Evolutionary conservation across 2,329 filamentous ascomycete genomes (phyloP).

Genomic region (Fusarium sp.): DNA sequence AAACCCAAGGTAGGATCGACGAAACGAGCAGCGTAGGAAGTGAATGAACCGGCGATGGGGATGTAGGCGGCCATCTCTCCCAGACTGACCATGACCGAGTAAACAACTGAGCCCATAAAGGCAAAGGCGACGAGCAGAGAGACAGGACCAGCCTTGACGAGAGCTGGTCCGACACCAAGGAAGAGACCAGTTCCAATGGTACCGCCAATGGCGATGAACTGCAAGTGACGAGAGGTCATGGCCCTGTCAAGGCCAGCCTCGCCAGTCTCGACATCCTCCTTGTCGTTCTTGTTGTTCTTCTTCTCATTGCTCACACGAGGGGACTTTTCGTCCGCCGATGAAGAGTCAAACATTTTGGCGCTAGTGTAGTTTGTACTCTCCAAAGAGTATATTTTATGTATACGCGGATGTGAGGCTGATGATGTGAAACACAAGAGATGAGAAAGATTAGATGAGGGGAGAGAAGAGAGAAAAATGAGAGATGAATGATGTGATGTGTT

Average conservation of each 20-base stretch:
- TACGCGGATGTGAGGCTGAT: conserved; percentile 1
- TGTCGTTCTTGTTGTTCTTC: conserved; percentile 16
- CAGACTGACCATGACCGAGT: conserved; percentile 76
- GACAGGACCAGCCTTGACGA: conserved; percentile 72
- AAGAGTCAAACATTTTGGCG: conserved; percentile 39
- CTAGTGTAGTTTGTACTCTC: not conserved
- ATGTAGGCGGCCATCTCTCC: conserved; percentile 83
- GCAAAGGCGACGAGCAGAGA: conserved; percentile 75
- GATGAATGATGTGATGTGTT: not conserved
- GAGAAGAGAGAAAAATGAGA: not conserved
- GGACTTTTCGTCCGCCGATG: conserved; percentile 46
- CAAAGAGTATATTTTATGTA: not conserved
- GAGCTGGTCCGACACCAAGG: conserved; percentile 72
- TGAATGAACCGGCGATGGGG: conserved; percentile 81
- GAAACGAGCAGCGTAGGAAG: conserved; percentile 79
- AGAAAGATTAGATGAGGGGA: conserved; percentile 2
- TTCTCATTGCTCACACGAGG: conserved; percentile 46
- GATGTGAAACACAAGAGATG: not conserved
- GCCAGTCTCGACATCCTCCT: conserved; percentile 53
- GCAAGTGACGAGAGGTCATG: conserved; percentile 56
- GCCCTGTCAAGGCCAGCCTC: conserved; percentile 53
- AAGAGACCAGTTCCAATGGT: conserved; percentile 81
- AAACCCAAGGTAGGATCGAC: conserved; percentile 79
- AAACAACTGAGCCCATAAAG: conserved; percentile 78
- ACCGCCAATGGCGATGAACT: conserved; percentile 65